Evolutionary conservation across 2,329 filamentous ascomycete species (phyloP).

Genomic region (Fonsecaea monophora): DNA sequence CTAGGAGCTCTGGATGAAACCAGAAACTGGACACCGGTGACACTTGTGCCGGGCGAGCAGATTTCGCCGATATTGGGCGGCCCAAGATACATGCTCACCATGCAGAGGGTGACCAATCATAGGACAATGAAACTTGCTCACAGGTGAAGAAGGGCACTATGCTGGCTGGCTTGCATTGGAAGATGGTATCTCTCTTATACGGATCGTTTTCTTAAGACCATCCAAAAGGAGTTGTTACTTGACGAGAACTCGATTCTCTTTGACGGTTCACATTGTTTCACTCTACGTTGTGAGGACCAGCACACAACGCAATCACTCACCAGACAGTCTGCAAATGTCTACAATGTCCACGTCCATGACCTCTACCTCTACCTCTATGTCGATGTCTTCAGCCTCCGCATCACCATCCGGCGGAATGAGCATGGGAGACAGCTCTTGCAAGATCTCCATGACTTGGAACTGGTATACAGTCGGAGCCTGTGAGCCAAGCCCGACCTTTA

Average conservation of each 20-base stretch:
- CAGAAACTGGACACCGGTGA: background rate
- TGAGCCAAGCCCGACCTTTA: conserved; percentile 59
- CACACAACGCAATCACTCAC: background rate
- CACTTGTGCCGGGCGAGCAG: conserved; percentile 3
- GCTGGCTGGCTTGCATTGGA: background rate
- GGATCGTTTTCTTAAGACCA: background rate
- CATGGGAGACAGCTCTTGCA: conserved; percentile 13
- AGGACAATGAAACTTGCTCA: background rate
- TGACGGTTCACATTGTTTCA: background rate
- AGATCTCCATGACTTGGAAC: conserved; percentile 71
- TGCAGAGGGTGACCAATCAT: background rate
- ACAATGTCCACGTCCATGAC: conserved; percentile 14
- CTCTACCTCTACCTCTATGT: conserved; percentile 4
- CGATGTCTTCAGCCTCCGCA: conserved; percentile 11
- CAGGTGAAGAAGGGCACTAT: background rate
- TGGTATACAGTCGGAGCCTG: conserved; percentile 68
- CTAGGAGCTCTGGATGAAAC: background rate
- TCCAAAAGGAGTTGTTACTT: background rate
- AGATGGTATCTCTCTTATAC: background rate
- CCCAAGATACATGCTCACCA: conserved; percentile 1
- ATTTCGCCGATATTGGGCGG: background rate
- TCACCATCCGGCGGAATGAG: conserved; percentile 2
- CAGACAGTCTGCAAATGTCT: conserved; percentile 10
- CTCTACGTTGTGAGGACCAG: background rate
- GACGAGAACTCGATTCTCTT: background rate